Base-by-base conservation (phyloP, 805 yeast species). In the Saccharomycopsis sp. region DNA sequence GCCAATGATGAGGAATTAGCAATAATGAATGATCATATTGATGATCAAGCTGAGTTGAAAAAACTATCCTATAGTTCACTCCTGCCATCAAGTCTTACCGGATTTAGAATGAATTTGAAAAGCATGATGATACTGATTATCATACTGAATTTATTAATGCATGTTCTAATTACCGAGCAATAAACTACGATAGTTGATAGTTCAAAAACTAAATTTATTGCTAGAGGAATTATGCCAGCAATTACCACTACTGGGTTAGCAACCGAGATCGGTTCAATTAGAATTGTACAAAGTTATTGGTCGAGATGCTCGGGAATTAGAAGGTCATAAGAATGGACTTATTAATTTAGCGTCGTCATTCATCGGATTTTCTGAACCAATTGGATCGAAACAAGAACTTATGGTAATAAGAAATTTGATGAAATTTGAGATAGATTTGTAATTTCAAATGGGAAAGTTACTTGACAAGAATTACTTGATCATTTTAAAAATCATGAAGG, bases 141-240 rank as follows among this genome's bases (percentile, higher is more conserved):
- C 98, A 93, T 65, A 93, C 93, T 56, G 96, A 90, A 61, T 93
- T 93, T 64, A 93, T 93, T 55, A 71, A 90, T 14, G 95, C 97
- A 17, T 95, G 97, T 19, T 90, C 97, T 2, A 93, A 93, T 62
- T 79, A 95, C 65, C 81, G 98, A 63, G 98, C 98, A 23, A 71
- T 79, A 65, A 90, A 88, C 66, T 89, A 89, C 60, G 74, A 78
- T 33, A 88, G 97, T 90, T 29, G 97, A 90, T 59, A 77, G 81
- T 51, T 79, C 81, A 41, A 86, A 84, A 68, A 93, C 98, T 28
- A 93, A 93, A 68, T 86, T 90, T 58, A 90, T 93, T 62, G 98
- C 98, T 4, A 98, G 98, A 39, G 81, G 93, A 65, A 93, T 93
- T 54, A 93, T 93, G 54, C 98, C 98, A 13, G 98, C 98, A 16